phyloP scores from a whole-genome alignment of 208 protist genomes.

The Willaertia magna region DNA sequence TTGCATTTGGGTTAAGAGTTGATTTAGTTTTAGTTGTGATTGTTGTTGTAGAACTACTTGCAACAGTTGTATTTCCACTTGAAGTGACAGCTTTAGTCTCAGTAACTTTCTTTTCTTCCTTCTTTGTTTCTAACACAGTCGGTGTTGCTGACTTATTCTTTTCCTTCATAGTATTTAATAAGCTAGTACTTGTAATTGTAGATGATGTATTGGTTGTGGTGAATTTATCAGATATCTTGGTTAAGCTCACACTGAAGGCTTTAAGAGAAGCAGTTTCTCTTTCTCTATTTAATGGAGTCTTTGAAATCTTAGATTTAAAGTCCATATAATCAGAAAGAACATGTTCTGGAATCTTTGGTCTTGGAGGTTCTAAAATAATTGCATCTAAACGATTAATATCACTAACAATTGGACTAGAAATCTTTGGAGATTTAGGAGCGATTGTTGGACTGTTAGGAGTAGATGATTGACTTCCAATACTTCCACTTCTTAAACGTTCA shows the following conservation, averaged over 20 bases:
- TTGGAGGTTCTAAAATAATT: neutral
- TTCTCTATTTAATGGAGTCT: neutral
- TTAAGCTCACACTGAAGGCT: neutral
- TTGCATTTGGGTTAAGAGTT: neutral
- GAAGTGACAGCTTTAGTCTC: neutral
- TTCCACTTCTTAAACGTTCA: too few relatives aligned
- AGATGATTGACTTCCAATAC: neutral
- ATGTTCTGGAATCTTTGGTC: neutral
- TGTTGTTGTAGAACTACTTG: neutral
- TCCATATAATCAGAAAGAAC: neutral
- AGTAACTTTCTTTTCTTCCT: neutral
- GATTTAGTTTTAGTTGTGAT: neutral
- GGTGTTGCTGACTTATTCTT: neutral
- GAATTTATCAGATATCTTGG: neutral
- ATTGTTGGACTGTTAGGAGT: neutral
- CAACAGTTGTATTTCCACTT: neutral
- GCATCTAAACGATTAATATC: neutral
- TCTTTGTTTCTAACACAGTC: neutral
- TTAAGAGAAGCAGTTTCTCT: neutral
- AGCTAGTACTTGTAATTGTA: neutral
- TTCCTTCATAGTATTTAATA: neutral
- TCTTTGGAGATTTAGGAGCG: neutral
- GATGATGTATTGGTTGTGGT: neutral
- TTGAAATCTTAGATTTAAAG: neutral
- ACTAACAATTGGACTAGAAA: neutral